These are phyloP conservation scores for Botrytis aclada DNA, from an alignment of 2,329 filamentous ascomycete species.

Conservation along the genomic window DNA sequence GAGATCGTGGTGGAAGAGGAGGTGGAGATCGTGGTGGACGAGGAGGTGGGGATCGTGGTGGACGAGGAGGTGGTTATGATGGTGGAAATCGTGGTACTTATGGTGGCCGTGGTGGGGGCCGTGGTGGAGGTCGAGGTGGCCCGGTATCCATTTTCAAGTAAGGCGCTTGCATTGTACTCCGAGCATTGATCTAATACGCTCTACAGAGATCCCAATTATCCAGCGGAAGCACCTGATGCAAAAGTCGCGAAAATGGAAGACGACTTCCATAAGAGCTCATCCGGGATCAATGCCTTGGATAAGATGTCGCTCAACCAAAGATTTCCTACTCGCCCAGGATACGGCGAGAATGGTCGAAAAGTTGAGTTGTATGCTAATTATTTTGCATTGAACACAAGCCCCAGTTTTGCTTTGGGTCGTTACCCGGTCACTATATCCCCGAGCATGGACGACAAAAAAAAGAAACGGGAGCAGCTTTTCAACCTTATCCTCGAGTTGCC, in stretches of 20 bases:
- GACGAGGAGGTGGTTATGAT: slow-evolving; percentile 19
- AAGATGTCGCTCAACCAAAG: slow-evolving; percentile 22
- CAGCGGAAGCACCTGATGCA: slow-evolving; percentile 28
- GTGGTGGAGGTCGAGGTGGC: slow-evolving; percentile 33
- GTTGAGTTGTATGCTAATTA: slow-evolving; percentile 37
- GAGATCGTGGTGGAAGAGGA: slow-evolving; percentile 29
- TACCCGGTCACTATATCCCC: slow-evolving; percentile 35
- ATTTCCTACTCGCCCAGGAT: slow-evolving; percentile 34
- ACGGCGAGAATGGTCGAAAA: slow-evolving; percentile 33
- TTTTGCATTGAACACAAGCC: slow-evolving; percentile 30
- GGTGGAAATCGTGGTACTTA: slow-evolving; percentile 24
- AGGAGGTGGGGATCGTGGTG: background rate
- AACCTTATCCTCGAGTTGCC: slow-evolving; percentile 33
- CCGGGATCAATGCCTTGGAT: slow-evolving; percentile 25
- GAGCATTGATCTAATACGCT: background rate
- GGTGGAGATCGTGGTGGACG: slow-evolving; percentile 32
- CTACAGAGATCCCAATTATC: slow-evolving; percentile 30
- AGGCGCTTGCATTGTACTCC: slow-evolving; percentile 16
- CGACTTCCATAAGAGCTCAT: slow-evolving; percentile 29
- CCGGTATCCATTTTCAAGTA: slow-evolving; percentile 30
- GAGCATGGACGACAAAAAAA: slow-evolving; percentile 31
- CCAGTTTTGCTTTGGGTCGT: slow-evolving; percentile 29
- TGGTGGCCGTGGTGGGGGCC: slow-evolving; percentile 28
- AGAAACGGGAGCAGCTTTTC: slow-evolving; percentile 25
- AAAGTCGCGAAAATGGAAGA: slow-evolving; percentile 35